Percentiles rank a stretch among this genome's conserved stretches.
Conservation (phyloP, 345 rosid species). For the Eucalyptus caleyi region DNA sequence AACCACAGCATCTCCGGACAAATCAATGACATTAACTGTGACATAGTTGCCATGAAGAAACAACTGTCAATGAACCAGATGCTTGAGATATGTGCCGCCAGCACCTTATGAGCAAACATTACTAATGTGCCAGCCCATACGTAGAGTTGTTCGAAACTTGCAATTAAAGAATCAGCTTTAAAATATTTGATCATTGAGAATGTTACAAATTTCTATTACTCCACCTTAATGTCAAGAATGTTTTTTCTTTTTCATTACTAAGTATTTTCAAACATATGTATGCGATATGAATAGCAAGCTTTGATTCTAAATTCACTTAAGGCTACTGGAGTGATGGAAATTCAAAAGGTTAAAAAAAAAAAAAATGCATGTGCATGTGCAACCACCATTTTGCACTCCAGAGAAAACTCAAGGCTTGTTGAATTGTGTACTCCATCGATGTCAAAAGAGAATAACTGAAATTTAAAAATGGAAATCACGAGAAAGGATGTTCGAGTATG, state of each 20-base stretch:
- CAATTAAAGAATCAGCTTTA: not conserved
- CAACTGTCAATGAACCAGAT: not conserved
- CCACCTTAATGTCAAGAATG: not conserved
- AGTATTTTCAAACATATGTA: not conserved
- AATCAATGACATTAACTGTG: not conserved
- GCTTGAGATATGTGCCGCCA: not conserved
- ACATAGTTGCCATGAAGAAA: not conserved
- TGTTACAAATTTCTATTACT: not conserved
- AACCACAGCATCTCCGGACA: not conserved
- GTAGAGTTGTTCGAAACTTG: not conserved
- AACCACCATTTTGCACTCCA: not conserved
- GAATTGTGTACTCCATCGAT: not conserved
- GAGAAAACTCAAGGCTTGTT: not conserved
- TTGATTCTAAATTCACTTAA: not conserved
- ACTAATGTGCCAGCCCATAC: not conserved
- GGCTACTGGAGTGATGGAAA: not conserved
- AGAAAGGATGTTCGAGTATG: not conserved
- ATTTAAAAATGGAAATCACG: not conserved
- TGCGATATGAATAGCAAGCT: not conserved
- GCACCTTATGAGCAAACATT: not conserved
- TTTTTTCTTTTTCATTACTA: not conserved
- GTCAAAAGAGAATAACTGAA: not conserved
- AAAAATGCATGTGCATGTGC: not conserved
- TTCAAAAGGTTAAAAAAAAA: not conserved
- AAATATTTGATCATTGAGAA: not conserved